Evolutionary conservation across 305 asterid species (phyloP), one percentile per base, ranked within the genome.

Genomic region (Withania somnifera): DNA sequence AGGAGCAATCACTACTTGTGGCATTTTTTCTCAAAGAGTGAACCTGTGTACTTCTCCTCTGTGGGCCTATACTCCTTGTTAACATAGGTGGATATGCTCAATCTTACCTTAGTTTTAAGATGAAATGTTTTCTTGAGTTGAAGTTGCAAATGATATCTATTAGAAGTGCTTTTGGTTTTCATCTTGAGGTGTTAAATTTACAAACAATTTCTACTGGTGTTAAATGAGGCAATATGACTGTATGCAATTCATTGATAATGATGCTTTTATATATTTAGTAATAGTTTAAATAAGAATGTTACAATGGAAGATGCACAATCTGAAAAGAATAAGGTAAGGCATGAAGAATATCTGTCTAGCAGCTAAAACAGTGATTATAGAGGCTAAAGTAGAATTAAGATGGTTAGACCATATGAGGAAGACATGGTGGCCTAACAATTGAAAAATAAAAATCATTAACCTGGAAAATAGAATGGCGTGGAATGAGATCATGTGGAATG

Each of bases 381-480:
- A 26, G 28, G 17, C 28, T 26, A 75, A 50, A 17, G n/a, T 75
- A 32, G 17, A 75, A 51, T 75, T 28, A 75, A 47, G 45, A 47
- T 75, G 80, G 61, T 50, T 50, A 50, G 58, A 11, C 38, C 61
- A 19, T 50, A 75, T 28, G 61, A 26, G 60, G 80, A 75, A 50
- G 61, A 50, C 45, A 75, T 50, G 60, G 20, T 50, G 60, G 20
- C 61, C 38, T 30, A 50, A 51, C 38, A 50, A 8, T 66, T 36
- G 47, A 66, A 19, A 38, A 38, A 36, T 3, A 7, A 38, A 19
- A 20, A 19, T 68, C 19, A 11, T 68, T 38, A 68, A 38, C 77
- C 77, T 38, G 76, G 76, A n/a, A 66, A 66, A 20, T 66, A 68
- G 77, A 38, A n/a, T n/a, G n/a, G n/a, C n/a, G n/a, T n/a, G 77